Percentiles rank a stretch among this genome's conserved stretches.
Evolutionary conservation across 176 grass and related monocot species (phyloP).

Genomic region (Zoysia japonica): DNA sequence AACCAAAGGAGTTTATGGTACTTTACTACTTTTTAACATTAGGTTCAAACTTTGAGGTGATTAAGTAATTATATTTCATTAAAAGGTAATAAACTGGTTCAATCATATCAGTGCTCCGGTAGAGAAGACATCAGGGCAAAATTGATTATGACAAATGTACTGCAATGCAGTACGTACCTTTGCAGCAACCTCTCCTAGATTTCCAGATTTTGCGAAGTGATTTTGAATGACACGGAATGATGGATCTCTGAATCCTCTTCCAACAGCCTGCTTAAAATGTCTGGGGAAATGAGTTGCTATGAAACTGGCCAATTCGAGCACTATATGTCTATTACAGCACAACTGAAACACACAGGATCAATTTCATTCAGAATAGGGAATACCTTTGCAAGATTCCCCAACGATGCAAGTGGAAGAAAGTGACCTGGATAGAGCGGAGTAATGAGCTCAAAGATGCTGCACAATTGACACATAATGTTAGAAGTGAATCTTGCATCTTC

Average conservation of each 20-base stretch:
- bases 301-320: neutral
- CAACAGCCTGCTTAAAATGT: conserved; percentile 69
- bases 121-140: neutral
- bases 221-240: conserved; percentile 93
- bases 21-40: neutral
- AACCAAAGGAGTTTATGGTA: neutral
- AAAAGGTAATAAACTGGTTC: conserved; percentile 8
- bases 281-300: conserved; percentile 38
- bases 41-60: neutral
- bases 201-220: conserved; percentile 81
- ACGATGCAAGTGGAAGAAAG: conserved; percentile 90
- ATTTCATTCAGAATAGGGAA: conserved; percentile 16
- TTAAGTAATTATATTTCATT: neutral
- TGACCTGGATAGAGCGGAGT: conserved; percentile 87
- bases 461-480: conserved; percentile 35
- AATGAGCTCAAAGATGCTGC: conserved; percentile 84
- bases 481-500: conserved; percentile 9
- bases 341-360: conserved; percentile 20
- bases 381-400: conserved; percentile 96
- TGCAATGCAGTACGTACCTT: conserved; percentile 55
- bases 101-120: neutral
- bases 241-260: conserved; percentile 87
- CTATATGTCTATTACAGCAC: neutral
- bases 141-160: conserved; percentile 15
- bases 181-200: conserved; percentile 92